A percentile compares a stretch with the other conserved stretches of the same genome.
Conservation (phyloP, 495 filamentous ascomycete species). For the Talaromyces wortmannii region DNA sequence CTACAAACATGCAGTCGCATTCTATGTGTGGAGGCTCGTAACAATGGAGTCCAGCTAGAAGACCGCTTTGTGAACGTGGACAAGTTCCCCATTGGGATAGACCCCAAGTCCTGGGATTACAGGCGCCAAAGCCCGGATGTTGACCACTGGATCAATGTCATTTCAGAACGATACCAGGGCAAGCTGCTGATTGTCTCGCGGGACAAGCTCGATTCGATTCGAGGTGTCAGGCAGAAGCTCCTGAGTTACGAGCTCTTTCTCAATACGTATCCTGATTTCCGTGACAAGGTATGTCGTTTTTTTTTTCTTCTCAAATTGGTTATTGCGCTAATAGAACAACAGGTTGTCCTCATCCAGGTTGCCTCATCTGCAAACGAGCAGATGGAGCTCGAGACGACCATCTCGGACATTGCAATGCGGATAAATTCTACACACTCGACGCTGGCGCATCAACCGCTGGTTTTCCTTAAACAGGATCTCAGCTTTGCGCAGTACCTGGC, state of each 20-base stretch:
- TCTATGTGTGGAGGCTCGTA: constrained; percentile 69
- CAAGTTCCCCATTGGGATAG: constrained; percentile 43
- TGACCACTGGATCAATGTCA: constrained; percentile 66
- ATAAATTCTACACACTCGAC: constrained; percentile 87
- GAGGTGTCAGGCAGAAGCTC: constrained; percentile 86
- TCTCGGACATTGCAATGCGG: constrained; percentile 86
- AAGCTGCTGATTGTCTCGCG: constrained; percentile 87
- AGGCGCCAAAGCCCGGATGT: constrained; percentile 70
- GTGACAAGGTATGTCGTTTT: constrained; percentile 48
- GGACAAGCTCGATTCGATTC: constrained; percentile 87
- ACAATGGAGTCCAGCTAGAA: constrained; percentile 71
- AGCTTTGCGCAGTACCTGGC: constrained; percentile 85
- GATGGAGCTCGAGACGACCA: constrained; percentile 74
- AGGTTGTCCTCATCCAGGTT: constrained; percentile 85
- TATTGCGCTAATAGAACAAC: background rate
- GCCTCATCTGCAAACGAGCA: constrained; percentile 84
- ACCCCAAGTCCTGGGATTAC: constrained; percentile 59
- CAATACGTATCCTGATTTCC: constrained; percentile 85
- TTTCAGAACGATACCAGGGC: constrained; percentile 70
- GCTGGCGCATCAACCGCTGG: constrained; percentile 79
- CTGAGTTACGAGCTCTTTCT: constrained; percentile 90
- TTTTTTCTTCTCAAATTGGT: background rate
- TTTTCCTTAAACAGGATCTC: constrained; percentile 94
- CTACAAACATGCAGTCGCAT: constrained; percentile 84
- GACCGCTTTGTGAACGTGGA: constrained; percentile 60